Percentiles rank a stretch among this genome's conserved stretches.
Conservation (phyloP, 1,284 basidiomycete genomes). For the Neolentinus lepideus region DNA sequence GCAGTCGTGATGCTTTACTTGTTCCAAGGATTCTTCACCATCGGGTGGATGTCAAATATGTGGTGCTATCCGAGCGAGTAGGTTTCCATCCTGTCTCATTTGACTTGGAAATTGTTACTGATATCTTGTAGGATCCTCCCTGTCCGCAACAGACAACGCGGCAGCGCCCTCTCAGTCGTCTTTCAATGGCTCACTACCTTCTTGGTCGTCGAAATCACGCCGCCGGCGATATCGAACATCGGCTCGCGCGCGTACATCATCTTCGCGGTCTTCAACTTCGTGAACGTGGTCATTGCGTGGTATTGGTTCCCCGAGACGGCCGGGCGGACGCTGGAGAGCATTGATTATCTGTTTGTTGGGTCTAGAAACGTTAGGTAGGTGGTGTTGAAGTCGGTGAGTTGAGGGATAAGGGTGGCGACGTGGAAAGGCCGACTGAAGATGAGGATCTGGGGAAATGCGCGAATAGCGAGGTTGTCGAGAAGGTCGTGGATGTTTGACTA, state of each 20-base stretch:
- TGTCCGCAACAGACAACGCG: background rate
- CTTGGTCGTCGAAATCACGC: slow-evolving; percentile 7
- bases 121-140: background rate
- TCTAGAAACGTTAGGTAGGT: background rate
- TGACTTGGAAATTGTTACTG: background rate
- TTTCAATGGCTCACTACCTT: background rate
- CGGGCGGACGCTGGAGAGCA: slow-evolving; percentile 64
- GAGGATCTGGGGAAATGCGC: background rate
- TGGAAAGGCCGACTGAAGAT: background rate
- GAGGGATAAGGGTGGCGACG: background rate
- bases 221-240: slow-evolving; percentile 31
- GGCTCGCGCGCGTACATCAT: slow-evolving; percentile 55
- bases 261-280: slow-evolving; percentile 72
- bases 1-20: background rate
- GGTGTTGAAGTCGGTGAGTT: background rate
- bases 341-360: slow-evolving; percentile 61
- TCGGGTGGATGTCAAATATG: background rate
- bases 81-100: background rate
- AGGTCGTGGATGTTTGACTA: background rate
- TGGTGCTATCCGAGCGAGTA: background rate
- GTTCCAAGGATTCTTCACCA: background rate
- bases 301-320: slow-evolving; percentile 76
- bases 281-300: slow-evolving; percentile 58
- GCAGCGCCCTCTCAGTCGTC: background rate
- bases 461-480: background rate